These are phyloP conservation scores for Dissophora ornata DNA, from an alignment of 192 early-diverging fungal species.

Conservation along the genomic window DNA sequence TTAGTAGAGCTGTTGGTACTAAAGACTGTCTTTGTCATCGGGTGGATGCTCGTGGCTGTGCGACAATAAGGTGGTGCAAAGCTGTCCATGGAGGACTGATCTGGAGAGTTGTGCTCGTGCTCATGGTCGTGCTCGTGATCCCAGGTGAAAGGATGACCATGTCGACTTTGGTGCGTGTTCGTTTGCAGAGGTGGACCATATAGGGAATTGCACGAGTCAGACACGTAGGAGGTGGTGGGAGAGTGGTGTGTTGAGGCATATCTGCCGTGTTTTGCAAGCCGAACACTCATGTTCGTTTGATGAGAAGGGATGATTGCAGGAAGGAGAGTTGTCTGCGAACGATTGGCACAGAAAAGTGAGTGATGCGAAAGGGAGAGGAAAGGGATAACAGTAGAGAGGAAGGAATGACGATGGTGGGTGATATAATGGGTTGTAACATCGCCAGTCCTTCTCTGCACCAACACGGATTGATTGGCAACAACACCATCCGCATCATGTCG, in stretches of 20 bases:
- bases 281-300: slow-evolving; percentile 45
- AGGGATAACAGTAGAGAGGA: background rate
- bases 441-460: slow-evolving; percentile 11
- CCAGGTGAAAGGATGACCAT: slow-evolving; percentile 9
- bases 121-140: slow-evolving; percentile 24
- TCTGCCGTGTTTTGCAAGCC: slow-evolving; percentile 25
- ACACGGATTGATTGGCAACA: background rate
- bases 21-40: slow-evolving; percentile 17
- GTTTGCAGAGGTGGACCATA: slow-evolving; percentile 28
- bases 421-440: background rate
- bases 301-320: too few species aligned
- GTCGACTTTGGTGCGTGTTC: background rate
- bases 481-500: background rate
- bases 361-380: background rate
- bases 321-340: too few species aligned
- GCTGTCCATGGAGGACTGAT: too few species aligned
- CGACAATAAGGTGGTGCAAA: too few species aligned
- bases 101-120: background rate
- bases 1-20: slow-evolving; percentile 27
- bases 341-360: background rate
- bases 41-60: too few species aligned
- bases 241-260: slow-evolving; percentile 23
- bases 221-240: slow-evolving; percentile 6
- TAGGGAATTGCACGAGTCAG: slow-evolving; percentile 20
- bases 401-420: slow-evolving; percentile 4